These are phyloP conservation scores for Poa pratensis DNA, from an alignment of 176 grass and related monocot genomes.

Conservation along the genomic window DNA sequence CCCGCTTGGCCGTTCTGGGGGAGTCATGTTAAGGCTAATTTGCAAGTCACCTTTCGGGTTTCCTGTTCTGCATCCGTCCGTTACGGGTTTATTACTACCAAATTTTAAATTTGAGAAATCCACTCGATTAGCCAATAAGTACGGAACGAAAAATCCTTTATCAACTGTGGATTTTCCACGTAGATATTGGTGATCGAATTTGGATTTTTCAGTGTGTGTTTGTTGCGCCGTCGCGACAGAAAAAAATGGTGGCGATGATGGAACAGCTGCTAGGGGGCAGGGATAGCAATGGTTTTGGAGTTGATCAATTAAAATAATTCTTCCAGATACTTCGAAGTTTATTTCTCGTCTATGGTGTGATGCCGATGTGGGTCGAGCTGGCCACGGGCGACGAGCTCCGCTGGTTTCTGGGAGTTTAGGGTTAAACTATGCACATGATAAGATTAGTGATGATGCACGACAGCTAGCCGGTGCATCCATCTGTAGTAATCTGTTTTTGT, in stretches of 20 bases:
- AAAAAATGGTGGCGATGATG: background rate
- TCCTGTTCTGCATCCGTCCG: background rate
- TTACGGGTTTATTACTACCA: background rate
- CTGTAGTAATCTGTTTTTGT: background rate
- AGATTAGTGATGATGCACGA: conserved; percentile 37
- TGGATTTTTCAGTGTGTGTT: background rate
- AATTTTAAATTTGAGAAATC: background rate
- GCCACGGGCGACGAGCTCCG: background rate
- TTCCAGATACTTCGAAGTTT: conserved; percentile 1
- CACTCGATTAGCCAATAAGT: too few relatives aligned
- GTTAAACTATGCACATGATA: conserved; percentile 38
- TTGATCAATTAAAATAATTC: background rate
- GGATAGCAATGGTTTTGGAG: conserved; percentile 48
- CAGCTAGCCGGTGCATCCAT: conserved; percentile 38
- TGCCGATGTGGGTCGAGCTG: conserved; percentile 46
- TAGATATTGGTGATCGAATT: background rate
- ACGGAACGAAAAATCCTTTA: too few relatives aligned
- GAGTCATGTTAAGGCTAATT: background rate
- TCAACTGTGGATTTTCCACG: background rate
- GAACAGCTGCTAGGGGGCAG: background rate
- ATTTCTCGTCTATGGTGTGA: background rate
- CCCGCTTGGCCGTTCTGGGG: background rate
- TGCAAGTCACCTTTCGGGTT: background rate
- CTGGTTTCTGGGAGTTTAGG: conserved; percentile 9
- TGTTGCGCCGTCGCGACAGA: background rate